These are phyloP conservation scores for Mortierella antarctica DNA, from an alignment of 192 early-diverging fungal genomes.

Conservation along the genomic window DNA sequence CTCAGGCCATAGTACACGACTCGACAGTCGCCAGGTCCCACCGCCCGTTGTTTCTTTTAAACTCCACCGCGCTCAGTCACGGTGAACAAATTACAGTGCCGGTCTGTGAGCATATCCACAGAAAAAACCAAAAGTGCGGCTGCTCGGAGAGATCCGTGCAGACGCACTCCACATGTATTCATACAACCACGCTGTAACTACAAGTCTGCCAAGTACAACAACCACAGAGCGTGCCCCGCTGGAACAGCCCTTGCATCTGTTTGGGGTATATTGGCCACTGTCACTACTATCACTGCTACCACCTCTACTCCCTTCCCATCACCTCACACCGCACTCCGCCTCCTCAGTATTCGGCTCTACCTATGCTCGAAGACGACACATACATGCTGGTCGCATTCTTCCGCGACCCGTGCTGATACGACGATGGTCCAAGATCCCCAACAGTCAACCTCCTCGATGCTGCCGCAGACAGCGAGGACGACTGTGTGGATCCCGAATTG, in stretches of 20 bases:
- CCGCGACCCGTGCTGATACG: slow-evolving; percentile 14
- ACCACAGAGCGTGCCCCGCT: too few species aligned
- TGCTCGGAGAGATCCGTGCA: slow-evolving; percentile 19
- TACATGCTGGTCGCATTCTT: slow-evolving; percentile 39
- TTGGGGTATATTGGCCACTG: background rate
- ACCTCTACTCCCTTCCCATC: background rate
- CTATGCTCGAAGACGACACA: background rate
- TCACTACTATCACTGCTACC: background rate
- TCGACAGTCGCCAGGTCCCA: too few species aligned
- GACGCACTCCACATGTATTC: too few species aligned
- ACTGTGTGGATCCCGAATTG: background rate
- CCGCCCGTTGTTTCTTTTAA: too few species aligned
- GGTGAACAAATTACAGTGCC: too few species aligned
- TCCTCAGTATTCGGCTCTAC: too few species aligned
- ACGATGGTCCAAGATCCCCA: slow-evolving; percentile 4
- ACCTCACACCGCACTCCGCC: background rate
- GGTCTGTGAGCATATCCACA: too few species aligned
- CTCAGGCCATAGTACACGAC: too few species aligned
- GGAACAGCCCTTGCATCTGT: background rate
- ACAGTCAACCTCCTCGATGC: slow-evolving; percentile 15
- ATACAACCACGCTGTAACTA: too few species aligned
- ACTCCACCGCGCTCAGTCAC: background rate
- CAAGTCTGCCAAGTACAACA: too few species aligned
- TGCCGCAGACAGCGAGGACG: background rate
- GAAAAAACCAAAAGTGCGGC: too few species aligned